Base-by-base conservation (phyloP, 1,284 basidiomycete genomes). In the Heterobasidion occidentale region DNA sequence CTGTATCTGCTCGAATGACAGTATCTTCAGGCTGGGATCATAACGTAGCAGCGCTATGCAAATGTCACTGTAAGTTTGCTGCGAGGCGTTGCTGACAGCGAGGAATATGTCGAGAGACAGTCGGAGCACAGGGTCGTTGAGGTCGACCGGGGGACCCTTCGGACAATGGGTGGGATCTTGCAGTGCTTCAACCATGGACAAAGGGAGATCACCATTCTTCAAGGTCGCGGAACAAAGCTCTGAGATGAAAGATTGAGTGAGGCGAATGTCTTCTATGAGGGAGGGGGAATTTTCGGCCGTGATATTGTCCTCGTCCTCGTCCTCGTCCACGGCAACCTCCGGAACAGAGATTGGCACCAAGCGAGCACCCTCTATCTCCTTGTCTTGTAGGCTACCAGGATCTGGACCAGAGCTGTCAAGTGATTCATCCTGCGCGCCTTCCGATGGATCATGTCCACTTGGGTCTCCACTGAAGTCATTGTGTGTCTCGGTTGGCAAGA, bases 1-100 rank as follows among this genome's bases (percentile, higher is more conserved):
- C 54, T 67, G 66, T 34, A 65, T 60, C 12, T 48, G 35, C 33
- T 64, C 45, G 50, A 63, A 63, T 0, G 68, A 67, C 11, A 67
- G 64, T 8, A 44, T 45, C 12, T 35, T n/a, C 5, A 17, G 34
- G 66, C 46, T 27, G 15, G 33, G 38, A 34, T 63, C 60, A 9
- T 60, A 52, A 8, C 53, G 56, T 1, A 55, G 12, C 36, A 65
- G 56, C 12, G 60, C 61, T 9, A 48, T 51, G 14, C 64, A 53
- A 2, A 61, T 42, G 19, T 50, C 42, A 17, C 55, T 62, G 57
- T 71, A 71, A 2, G 60, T 60, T 38, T 61, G 45, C 48, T 67
- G 57, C 4, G 70, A 70, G 1, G 65, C 63, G 53, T 66, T 65
- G 15, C 36, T 64, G 33, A 53, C 27, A 11, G 56, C 48, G 9